These are phyloP conservation scores for Nicotiana tabacum DNA, from an alignment of 257 asterid species.

Conservation along the genomic window DNA sequence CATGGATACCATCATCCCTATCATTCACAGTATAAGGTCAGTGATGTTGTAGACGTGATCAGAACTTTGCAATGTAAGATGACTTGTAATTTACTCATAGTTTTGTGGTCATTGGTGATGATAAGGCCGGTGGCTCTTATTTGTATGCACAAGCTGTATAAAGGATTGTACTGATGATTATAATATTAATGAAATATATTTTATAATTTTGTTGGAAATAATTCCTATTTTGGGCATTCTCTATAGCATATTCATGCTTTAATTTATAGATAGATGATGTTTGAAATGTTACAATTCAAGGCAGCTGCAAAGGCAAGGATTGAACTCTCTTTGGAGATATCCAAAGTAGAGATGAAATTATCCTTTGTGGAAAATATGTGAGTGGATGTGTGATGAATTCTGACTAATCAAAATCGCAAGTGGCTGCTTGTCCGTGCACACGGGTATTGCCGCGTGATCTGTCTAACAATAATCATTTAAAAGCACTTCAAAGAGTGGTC, in stretches of 20 bases:
- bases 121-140: conserved; percentile 19
- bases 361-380: neutral
- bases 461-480: neutral
- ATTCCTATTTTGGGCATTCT: neutral
- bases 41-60: conserved; percentile 49
- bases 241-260: neutral
- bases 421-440: neutral
- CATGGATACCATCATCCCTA: conserved; percentile 62
- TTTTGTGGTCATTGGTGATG: conserved; percentile 27
- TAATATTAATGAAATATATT: conserved; percentile 13
- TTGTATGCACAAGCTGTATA: conserved; percentile 25
- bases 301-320: neutral
- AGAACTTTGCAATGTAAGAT: conserved; percentile 50
- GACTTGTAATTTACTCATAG: conserved; percentile 32
- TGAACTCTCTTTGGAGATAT: neutral
- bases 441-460: neutral
- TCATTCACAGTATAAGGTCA: conserved; percentile 98
- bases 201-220: neutral
- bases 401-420: neutral
- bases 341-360: neutral
- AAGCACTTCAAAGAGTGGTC: conserved; percentile 1
- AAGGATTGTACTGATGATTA: conserved; percentile 38
- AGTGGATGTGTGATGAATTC: neutral
- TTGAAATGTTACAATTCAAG: conserved; percentile 7
- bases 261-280: neutral